Conservation (phyloP, 805 yeast genomes). For the Wilhelminamyces savonicus region DNA sequence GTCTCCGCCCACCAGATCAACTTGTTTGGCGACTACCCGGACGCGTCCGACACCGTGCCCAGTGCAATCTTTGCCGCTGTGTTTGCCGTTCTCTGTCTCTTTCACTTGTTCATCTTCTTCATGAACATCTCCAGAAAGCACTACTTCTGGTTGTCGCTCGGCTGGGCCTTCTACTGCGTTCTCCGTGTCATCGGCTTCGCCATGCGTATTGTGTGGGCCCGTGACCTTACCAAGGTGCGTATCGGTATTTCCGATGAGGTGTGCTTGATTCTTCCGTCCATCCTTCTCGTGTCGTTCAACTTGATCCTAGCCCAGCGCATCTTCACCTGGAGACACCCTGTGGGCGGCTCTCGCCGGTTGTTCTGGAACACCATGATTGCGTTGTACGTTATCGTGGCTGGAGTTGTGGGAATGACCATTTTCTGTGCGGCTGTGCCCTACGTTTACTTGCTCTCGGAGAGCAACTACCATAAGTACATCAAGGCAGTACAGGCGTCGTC, state of each 20-base stretch:
- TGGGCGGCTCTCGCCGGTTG: constrained; percentile 46
- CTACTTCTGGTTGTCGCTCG: constrained; percentile 49
- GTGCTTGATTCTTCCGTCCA: constrained; percentile 50
- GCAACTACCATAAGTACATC: constrained; percentile 44
- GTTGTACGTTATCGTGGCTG: constrained; percentile 48
- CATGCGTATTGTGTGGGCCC: constrained; percentile 53
- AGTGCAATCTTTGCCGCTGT: constrained; percentile 50
- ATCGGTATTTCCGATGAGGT: constrained; percentile 54
- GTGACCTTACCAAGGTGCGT: constrained; percentile 38
- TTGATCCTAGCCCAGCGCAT: constrained; percentile 65
- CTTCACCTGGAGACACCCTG: constrained; percentile 75
- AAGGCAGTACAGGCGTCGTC: constrained; percentile 47
- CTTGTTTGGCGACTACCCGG: constrained; percentile 63
- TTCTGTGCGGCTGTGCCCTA: constrained; percentile 58
- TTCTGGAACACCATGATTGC: constrained; percentile 47
- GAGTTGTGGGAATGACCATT: constrained; percentile 62
- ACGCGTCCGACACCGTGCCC: constrained; percentile 49
- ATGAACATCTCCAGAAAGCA: constrained; percentile 52
- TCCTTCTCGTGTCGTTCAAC: constrained; percentile 53
- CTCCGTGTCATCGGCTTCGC: constrained; percentile 55
- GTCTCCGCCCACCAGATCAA: constrained; percentile 38
- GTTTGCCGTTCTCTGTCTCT: constrained; percentile 42
- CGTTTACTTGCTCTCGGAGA: constrained; percentile 43
- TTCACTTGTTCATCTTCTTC: constrained; percentile 41
- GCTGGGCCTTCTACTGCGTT: constrained; percentile 47